Evolutionary conservation across 345 rosid genomes (phyloP), one percentile per base, ranked within the genome.

Genomic region (Erucastrum elatum): DNA sequence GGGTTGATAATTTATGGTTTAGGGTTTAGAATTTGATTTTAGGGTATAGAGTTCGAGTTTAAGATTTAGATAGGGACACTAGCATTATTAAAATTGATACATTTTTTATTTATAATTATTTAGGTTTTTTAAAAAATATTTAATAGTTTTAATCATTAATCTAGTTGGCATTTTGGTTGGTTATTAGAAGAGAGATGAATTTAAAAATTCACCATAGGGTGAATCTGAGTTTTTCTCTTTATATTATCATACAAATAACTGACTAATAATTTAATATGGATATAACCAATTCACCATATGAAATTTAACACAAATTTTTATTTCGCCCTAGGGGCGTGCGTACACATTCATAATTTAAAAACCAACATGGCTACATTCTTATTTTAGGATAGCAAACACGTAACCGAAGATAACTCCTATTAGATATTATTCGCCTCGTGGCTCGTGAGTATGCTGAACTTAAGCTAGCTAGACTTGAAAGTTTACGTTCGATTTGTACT

Each of bases 401-500:
- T 66, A 64, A 9, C 10, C 11, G 41, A 33, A 8, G 41, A 33
- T 62, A 34, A 8, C 46, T 15, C 15, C 12, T 15, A 13, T 12
- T 64, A 8, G 1, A 31, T 64, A 16, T 8, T 34, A 64, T 3
- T 64, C 46, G 69, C 35, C 30, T 37, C 51, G 51, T 16, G 49
- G 17, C 68, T 35, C 69, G 30, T 65, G 33, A 2, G 51, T 65
- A 35, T 15, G 9, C 17, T 63, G 3, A 31, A 9, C 11, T 13
- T 61, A 8, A 4, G 33, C 6, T 15, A 7, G 58, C 31, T 75
- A 80, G 26, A 55, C 66, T 17, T 77, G 31, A 61, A 86, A 93
- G 60, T 87, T 88, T 11, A 89, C 85, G 7, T 44, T 9, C 0
- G 94, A 89, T 64, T 83, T 72, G 44, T 91, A 89, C 2, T 68